These are phyloP conservation scores for Dioscorea cayenensis DNA, from an alignment of 116 monocot species.

Conservation along the genomic window DNA sequence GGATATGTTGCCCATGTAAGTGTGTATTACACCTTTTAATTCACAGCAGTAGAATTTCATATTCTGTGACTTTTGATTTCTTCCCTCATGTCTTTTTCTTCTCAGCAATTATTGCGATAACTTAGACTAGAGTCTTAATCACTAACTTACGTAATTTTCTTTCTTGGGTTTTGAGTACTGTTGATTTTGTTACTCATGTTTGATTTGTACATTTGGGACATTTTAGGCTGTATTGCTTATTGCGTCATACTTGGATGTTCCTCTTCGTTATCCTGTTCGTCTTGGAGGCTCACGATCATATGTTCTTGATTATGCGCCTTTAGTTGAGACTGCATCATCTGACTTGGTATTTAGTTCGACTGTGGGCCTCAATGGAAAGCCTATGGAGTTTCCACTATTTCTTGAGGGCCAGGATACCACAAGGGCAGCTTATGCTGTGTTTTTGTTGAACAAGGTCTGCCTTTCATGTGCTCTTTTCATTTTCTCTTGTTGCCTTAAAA, in stretches of 20 bases:
- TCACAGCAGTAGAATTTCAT: not conserved
- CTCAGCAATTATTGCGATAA: too few species aligned
- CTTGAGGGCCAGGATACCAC: constrained; percentile 91
- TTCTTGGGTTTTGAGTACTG: not conserved
- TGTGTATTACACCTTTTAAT: not conserved
- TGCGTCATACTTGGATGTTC: constrained; percentile 78
- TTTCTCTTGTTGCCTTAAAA: not conserved
- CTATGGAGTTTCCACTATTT: constrained; percentile 85
- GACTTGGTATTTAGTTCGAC: constrained; percentile 29
- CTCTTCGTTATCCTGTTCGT: constrained; percentile 64
- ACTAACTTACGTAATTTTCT: too few species aligned
- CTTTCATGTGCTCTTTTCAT: not conserved
- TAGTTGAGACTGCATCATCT: constrained; percentile 37
- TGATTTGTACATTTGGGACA: not conserved
- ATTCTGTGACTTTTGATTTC: not conserved
- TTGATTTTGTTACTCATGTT: not conserved
- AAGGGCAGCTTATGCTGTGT: constrained; percentile 87
- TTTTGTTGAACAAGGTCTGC: constrained; percentile 88
- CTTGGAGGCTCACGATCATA: constrained; percentile 85
- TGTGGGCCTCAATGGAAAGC: constrained; percentile 16
- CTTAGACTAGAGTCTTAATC: too few species aligned
- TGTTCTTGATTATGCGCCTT: constrained; percentile 79
- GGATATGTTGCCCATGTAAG: constrained; percentile 98
- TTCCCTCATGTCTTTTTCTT: not conserved
- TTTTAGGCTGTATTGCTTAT: constrained; percentile 69